Percentiles rank a stretch among this genome's conserved stretches.
These are phyloP conservation scores for Wickerhamiella hasegawae DNA, from an alignment of 805 yeast genomes.

Conservation along the genomic window DNA sequence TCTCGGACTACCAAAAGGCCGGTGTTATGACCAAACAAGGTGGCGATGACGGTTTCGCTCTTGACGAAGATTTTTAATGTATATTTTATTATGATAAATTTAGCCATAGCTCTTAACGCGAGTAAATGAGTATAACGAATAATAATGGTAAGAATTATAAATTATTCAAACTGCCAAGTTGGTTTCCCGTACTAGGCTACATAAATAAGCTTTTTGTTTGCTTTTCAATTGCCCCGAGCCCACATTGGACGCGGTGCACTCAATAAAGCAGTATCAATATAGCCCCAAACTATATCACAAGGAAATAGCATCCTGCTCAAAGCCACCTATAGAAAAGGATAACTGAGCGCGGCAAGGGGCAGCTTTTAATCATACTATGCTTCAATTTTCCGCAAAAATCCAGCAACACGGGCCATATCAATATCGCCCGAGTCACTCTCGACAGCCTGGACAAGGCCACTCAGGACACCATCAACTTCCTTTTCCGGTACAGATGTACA, in stretches of 20 bases:
- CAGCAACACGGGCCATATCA: conserved; percentile 39
- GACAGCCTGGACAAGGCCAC: conserved; percentile 77
- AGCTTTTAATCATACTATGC: conserved; percentile 7
- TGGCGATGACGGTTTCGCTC: conserved; percentile 46
- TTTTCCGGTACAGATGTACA: conserved; percentile 79
- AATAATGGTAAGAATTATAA: not conserved
- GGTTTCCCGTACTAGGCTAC: too few relatives aligned
- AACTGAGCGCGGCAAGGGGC: conserved; percentile 18
- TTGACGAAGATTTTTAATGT: conserved; percentile 93
- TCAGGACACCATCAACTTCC: conserved; percentile 65
- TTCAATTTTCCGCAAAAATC: conserved; percentile 36
- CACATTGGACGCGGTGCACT: conserved; percentile 16
- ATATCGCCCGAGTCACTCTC: conserved; percentile 68
- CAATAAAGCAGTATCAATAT: conserved; percentile 13
- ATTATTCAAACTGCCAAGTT: not conserved
- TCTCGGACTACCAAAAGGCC: conserved; percentile 96
- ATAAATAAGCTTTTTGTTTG: too few relatives aligned
- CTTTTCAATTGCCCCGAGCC: conserved; percentile 14
- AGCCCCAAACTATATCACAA: conserved; percentile 10
- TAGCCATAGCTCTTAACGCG: too few relatives aligned
- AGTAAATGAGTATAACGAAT: too few relatives aligned
- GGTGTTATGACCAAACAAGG: conserved; percentile 83
- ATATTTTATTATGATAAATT: too few relatives aligned
- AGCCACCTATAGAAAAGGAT: conserved; percentile 7
- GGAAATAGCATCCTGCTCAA: conserved; percentile 16